A percentile compares a stretch with the other conserved stretches of the same genome.
phyloP scores from a whole-genome alignment of 2,329 filamentous ascomycete species.

The Nectriaceae sp. region DNA sequence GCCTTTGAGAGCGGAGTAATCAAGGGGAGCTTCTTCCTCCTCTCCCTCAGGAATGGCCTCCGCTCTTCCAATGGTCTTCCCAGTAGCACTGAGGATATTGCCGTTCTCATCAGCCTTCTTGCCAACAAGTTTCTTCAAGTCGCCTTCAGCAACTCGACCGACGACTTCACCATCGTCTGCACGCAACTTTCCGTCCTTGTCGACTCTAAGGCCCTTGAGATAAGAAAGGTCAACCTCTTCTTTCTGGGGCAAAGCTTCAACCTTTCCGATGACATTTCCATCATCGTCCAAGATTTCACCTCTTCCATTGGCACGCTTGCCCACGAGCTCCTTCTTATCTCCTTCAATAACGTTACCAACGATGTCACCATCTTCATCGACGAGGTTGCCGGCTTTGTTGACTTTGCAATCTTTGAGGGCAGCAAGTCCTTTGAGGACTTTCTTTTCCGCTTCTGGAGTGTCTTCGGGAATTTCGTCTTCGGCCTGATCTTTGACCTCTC shows the following conservation, averaged over 20 bases:
- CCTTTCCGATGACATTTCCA: slow-evolving; percentile 68
- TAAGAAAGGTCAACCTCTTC: slow-evolving; percentile 46
- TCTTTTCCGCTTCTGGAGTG: slow-evolving; percentile 6
- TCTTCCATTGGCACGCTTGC: slow-evolving; percentile 64
- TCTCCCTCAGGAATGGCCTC: slow-evolving; percentile 56
- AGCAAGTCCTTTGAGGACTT: slow-evolving; percentile 50
- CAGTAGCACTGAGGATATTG: slow-evolving; percentile 64
- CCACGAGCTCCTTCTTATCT: slow-evolving; percentile 62
- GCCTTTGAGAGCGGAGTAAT: slow-evolving; percentile 53
- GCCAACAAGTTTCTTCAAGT: slow-evolving; percentile 63
- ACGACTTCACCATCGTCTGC: slow-evolving; percentile 49
- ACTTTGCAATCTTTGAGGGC: slow-evolving; percentile 56
- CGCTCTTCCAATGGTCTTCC: slow-evolving; percentile 65
- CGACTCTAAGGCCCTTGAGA: slow-evolving; percentile 57
- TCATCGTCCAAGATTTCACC: slow-evolving; percentile 72
- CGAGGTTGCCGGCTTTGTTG: slow-evolving; percentile 61
- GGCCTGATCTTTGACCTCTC: slow-evolving; percentile 30
- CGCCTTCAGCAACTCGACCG: slow-evolving; percentile 64
- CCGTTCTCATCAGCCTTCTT: slow-evolving; percentile 70
- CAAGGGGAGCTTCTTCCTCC: slow-evolving; percentile 32
- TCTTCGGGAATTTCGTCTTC: slow-evolving; percentile 9
- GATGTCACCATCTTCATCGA: slow-evolving; percentile 53
- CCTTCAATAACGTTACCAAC: slow-evolving; percentile 68
- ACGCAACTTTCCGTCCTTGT: slow-evolving; percentile 59
- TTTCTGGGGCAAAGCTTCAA: slow-evolving; percentile 57